phyloP scores from a whole-genome alignment of 139 green algal genomes.

The Closterium sp. region DNA sequence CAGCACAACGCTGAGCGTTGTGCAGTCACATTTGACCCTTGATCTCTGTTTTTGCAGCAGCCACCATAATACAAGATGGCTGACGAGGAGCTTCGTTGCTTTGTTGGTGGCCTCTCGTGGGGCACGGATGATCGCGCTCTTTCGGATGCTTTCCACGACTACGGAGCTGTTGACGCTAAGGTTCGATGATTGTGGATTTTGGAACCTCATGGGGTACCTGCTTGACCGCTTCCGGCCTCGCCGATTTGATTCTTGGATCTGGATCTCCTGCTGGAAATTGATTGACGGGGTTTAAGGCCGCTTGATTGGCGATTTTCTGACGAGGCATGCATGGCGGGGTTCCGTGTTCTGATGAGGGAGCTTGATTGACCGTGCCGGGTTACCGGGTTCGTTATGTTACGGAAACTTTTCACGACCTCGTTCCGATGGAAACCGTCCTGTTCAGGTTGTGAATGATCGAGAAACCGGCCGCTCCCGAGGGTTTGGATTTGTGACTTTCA shows the following conservation, averaged over 20 bases:
- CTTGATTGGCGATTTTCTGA: not conserved
- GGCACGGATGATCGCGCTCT: constrained; percentile 34
- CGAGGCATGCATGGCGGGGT: not conserved
- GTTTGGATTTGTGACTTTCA: constrained; percentile 84
- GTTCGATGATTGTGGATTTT: constrained; percentile 4
- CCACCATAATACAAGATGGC: not conserved
- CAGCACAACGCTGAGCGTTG: not conserved
- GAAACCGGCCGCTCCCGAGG: constrained; percentile 68
- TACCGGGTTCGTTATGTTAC: not conserved
- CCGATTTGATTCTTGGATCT: not conserved
- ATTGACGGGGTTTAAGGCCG: not conserved
- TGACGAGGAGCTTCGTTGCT: constrained; percentile 42
- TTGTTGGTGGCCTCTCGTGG: constrained; percentile 47
- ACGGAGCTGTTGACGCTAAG: constrained; percentile 27
- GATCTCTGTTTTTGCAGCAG: not conserved
- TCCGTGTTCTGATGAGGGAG: not conserved
- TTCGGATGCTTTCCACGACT: constrained; percentile 30
- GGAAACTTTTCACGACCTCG: not conserved
- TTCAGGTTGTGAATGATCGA: constrained; percentile 51
- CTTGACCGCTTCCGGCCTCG: not conserved
- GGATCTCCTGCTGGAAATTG: not conserved
- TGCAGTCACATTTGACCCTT: not conserved
- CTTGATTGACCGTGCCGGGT: not conserved
- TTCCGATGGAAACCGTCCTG: not conserved
- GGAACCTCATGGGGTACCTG: not conserved